Percentiles rank a stretch among this genome's conserved stretches.
phyloP scores from a whole-genome alignment of 208 protist genomes.

The Histomonas meleagridis region DNA sequence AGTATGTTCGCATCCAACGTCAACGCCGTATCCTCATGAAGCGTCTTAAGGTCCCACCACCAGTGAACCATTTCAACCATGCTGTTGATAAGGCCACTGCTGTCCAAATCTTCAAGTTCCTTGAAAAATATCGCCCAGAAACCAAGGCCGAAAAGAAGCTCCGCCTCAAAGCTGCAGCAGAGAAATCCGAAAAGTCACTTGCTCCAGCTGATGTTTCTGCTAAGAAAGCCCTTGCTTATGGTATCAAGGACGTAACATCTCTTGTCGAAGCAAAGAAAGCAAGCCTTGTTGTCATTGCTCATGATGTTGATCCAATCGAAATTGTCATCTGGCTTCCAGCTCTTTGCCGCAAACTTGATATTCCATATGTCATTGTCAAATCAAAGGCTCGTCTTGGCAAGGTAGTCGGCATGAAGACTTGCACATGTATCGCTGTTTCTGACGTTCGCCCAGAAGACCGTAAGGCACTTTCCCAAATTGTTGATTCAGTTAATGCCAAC shows the following conservation, averaged over 20 bases:
- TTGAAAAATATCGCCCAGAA: slow-evolving; percentile 75
- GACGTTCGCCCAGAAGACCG: slow-evolving; percentile 72
- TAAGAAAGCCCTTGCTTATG: slow-evolving; percentile 79
- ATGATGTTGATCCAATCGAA: slow-evolving; percentile 98
- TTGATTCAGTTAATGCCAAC: slow-evolving; percentile 16
- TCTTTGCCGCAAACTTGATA: slow-evolving; percentile 90
- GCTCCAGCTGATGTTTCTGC: slow-evolving; percentile 62
- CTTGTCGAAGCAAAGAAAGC: slow-evolving; percentile 94
- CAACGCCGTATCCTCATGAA: slow-evolving; percentile 85
- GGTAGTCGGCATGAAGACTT: slow-evolving; percentile 86
- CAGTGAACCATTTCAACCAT: slow-evolving; percentile 74
- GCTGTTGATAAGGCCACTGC: slow-evolving; percentile 58
- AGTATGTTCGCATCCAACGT: slow-evolving; percentile 91
- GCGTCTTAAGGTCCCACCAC: slow-evolving; percentile 84
- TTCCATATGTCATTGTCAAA: slow-evolving; percentile 99
- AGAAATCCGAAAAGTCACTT: slow-evolving; percentile 46
- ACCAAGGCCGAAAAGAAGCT: slow-evolving; percentile 68
- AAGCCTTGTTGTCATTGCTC: slow-evolving; percentile 93
- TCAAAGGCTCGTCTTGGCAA: slow-evolving; percentile 87
- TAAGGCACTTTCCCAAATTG: neutral
- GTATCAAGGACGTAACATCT: slow-evolving; percentile 90
- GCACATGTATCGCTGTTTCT: slow-evolving; percentile 78
- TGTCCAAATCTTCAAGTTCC: slow-evolving; percentile 63
- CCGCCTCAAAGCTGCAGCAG: slow-evolving; percentile 71
- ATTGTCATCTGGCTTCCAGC: slow-evolving; percentile 94